Evolutionary conservation across 2,329 filamentous ascomycete genomes (phyloP).

Genomic region (Ceratocystis alfenasii): DNA sequence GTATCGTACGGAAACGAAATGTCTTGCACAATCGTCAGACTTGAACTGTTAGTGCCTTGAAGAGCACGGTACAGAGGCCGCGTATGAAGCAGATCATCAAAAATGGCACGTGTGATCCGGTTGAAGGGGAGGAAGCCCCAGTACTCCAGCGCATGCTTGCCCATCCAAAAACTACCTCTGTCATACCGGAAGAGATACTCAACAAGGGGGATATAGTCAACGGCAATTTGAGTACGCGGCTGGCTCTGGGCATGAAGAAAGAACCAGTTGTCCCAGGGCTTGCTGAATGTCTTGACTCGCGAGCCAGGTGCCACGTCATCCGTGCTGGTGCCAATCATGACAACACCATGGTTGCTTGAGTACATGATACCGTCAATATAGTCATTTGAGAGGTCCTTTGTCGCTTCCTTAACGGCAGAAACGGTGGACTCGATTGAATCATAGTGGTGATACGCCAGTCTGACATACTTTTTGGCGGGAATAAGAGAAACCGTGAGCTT

Average conservation of each 20-base stretch:
- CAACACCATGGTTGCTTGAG: conserved; percentile 40
- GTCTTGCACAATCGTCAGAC: conserved; percentile 54
- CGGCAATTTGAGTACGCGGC: conserved; percentile 26
- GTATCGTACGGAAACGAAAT: conserved; percentile 40
- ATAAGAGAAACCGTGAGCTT: conserved; percentile 49
- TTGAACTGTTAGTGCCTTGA: conserved; percentile 48
- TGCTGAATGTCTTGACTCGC: conserved; percentile 40
- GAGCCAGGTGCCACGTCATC: conserved; percentile 33
- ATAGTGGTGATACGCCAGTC: conserved; percentile 43
- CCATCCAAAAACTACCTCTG: conserved; percentile 58
- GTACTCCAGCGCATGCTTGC: conserved; percentile 49
- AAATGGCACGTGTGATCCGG: conserved; percentile 45
- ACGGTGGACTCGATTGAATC: conserved; percentile 32
- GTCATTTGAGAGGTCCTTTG: conserved; percentile 36
- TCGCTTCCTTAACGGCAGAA: conserved; percentile 36
- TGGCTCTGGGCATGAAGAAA: conserved; percentile 52
- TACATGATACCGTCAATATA: conserved; percentile 62
- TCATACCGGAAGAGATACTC: conserved; percentile 65
- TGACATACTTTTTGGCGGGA: conserved; percentile 43
- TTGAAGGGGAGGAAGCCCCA: conserved; percentile 52
- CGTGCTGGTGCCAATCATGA: conserved; percentile 49
- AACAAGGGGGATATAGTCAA: conserved; percentile 47
- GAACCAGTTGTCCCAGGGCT: conserved; percentile 56
- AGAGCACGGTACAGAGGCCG: conserved; percentile 54
- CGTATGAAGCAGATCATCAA: conserved; percentile 52